Conservation (phyloP, 805 yeast genomes). For the Candida qinlingensis region DNA sequence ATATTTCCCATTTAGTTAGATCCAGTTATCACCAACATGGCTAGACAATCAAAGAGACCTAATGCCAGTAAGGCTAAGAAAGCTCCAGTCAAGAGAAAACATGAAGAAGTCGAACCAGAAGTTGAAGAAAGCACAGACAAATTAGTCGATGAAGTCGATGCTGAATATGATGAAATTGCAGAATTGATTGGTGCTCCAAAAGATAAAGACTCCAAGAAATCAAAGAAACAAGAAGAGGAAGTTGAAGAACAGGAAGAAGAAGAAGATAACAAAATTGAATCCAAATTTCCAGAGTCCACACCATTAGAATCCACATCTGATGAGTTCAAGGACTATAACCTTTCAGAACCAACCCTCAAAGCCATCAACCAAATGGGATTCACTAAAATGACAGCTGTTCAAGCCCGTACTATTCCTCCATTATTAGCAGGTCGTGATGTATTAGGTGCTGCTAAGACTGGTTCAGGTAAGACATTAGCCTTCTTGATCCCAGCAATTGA, state of each 20-base stretch:
- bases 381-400: slow-evolving; percentile 87
- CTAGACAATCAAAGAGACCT: slow-evolving; percentile 13
- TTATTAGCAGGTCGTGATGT: slow-evolving; percentile 95
- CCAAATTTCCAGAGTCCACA: slow-evolving; percentile 10
- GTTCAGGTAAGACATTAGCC: slow-evolving; percentile 97
- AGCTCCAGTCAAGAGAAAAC: slow-evolving; percentile 21
- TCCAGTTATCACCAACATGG: neutral
- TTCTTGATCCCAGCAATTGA: slow-evolving; percentile 95
- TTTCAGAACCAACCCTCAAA: slow-evolving; percentile 77
- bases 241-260: slow-evolving; percentile 15
- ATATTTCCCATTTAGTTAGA: neutral
- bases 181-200: slow-evolving; percentile 44
- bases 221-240: slow-evolving; percentile 16
- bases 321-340: slow-evolving; percentile 44
- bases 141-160: slow-evolving; percentile 49
- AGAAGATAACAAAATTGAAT: slow-evolving; percentile 14
- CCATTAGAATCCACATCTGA: slow-evolving; percentile 20
- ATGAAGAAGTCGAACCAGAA: slow-evolving; percentile 26
- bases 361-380: slow-evolving; percentile 90
- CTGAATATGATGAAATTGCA: slow-evolving; percentile 54
- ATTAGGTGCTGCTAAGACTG: slow-evolving; percentile 99
- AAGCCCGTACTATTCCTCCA: slow-evolving; percentile 94
- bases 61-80: slow-evolving; percentile 2
- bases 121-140: slow-evolving; percentile 35
- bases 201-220: slow-evolving; percentile 13